Evolutionary conservation across 257 asterid species (phyloP).

Genomic region (Coffea canephora): DNA sequence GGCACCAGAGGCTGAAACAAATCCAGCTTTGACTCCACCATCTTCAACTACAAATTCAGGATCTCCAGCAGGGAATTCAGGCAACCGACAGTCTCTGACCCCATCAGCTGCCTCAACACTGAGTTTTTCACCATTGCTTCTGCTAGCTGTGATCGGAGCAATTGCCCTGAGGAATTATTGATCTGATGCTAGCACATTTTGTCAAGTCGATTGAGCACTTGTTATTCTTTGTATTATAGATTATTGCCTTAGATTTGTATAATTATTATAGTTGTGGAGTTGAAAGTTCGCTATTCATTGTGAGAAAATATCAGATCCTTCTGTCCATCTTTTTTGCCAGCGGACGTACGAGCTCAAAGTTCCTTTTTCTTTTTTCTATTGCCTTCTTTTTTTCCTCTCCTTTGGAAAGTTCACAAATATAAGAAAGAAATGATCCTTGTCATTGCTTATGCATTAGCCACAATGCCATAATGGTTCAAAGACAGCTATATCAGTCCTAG

Average conservation of each 20-base stretch:
- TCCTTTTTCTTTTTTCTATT: not conserved
- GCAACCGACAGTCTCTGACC: constrained; percentile 17
- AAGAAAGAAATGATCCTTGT: not conserved
- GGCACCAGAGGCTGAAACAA: constrained; percentile 27
- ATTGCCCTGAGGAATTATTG: constrained; percentile 27
- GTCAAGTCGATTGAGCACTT: not conserved
- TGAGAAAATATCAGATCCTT: not conserved
- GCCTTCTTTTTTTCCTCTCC: not conserved
- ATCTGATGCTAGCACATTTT: not conserved
- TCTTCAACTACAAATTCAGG: constrained; percentile 12
- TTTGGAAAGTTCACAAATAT: not conserved
- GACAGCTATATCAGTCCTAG: not conserved
- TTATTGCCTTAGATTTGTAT: not conserved
- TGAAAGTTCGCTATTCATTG: not conserved
- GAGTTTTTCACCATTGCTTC: constrained; percentile 24
- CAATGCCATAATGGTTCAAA: too few species aligned
- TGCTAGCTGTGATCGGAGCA: constrained; percentile 27
- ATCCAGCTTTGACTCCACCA: constrained; percentile 26
- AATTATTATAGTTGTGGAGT: not conserved
- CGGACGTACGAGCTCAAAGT: not conserved
- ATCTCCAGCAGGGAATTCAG: constrained; percentile 17
- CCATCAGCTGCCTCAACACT: constrained; percentile 34
- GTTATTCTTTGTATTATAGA: constrained; percentile 1
- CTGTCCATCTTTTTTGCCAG: not conserved
- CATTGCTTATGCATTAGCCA: not conserved